Evolutionary conservation across 768 basidiomycete species (phyloP).

Genomic region (Tricholoma bakamatsutake): DNA sequence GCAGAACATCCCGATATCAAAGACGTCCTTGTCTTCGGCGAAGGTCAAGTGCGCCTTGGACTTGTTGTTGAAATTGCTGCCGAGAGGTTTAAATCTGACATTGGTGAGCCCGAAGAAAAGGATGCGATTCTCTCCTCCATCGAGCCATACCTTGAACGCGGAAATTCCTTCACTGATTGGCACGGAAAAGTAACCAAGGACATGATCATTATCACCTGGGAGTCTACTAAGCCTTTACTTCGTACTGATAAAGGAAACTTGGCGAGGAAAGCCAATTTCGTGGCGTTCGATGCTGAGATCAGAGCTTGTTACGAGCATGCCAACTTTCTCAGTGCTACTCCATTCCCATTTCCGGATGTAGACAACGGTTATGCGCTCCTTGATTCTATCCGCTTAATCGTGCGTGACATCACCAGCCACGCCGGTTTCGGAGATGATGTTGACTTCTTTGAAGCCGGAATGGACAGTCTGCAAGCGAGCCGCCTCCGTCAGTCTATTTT

Average conservation of each 20-base stretch:
- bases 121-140: slow-evolving; percentile 18
- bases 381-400: slow-evolving; percentile 16
- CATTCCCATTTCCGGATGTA: slow-evolving; percentile 19
- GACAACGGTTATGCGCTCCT: slow-evolving; percentile 17
- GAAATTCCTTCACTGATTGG: slow-evolving; percentile 30
- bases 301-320: slow-evolving; percentile 25
- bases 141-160: slow-evolving; percentile 26
- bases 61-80: slow-evolving; percentile 29
- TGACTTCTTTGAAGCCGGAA: slow-evolving; percentile 35
- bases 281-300: slow-evolving; percentile 28
- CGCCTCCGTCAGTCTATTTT: slow-evolving; percentile 26
- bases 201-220: slow-evolving; percentile 32
- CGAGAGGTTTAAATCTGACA: slow-evolving; percentile 8
- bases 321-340: slow-evolving; percentile 15
- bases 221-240: slow-evolving; percentile 23
- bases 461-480: slow-evolving; percentile 36
- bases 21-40: slow-evolving; percentile 32
- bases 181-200: slow-evolving; percentile 32
- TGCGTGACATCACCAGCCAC: slow-evolving; percentile 15
- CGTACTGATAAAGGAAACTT: slow-evolving; percentile 35
- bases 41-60: slow-evolving; percentile 28
- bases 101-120: slow-evolving; percentile 11
- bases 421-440: slow-evolving; percentile 17
- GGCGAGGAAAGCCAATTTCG: slow-evolving; percentile 26
- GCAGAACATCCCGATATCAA: slow-evolving; percentile 31